Evolutionary conservation across 306 rosid species (phyloP).

Genomic region (Vachellia pachyceras): DNA sequence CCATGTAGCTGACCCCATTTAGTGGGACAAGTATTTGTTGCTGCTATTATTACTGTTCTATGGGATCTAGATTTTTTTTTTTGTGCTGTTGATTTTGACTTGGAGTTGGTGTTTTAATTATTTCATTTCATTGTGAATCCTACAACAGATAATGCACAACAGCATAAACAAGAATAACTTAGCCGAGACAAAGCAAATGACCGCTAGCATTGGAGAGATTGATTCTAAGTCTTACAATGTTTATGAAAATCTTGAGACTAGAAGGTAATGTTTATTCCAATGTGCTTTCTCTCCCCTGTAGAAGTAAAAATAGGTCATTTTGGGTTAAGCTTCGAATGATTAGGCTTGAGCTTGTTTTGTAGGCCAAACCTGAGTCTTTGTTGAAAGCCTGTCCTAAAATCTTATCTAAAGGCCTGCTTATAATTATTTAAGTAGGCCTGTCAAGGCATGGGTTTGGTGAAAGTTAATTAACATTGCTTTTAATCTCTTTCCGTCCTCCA

Average conservation of each 20-base stretch:
- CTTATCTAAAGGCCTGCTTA: not conserved
- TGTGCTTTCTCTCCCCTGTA: not conserved
- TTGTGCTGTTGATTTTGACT: slow-evolving; percentile 12
- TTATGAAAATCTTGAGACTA: not conserved
- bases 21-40: no score
- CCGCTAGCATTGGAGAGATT: not conserved
- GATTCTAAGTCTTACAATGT: not conserved
- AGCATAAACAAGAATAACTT: slow-evolving; percentile 27
- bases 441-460: not conserved
- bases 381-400: not conserved
- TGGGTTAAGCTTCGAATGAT: not conserved
- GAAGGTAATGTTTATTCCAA: not conserved
- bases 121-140: not conserved
- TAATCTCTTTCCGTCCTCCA: not conserved
- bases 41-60: not conserved
- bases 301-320: not conserved
- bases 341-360: not conserved
- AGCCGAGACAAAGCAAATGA: not conserved
- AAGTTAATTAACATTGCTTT: not conserved
- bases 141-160: slow-evolving; percentile 65
- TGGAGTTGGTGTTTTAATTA: not conserved
- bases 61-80: not conserved
- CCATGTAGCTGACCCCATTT: no score
- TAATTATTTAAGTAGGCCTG: not conserved
- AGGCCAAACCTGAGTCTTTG: not conserved